Base-by-base conservation (phyloP, 2,329 filamentous ascomycete genomes). In the Alternaria triticina region DNA sequence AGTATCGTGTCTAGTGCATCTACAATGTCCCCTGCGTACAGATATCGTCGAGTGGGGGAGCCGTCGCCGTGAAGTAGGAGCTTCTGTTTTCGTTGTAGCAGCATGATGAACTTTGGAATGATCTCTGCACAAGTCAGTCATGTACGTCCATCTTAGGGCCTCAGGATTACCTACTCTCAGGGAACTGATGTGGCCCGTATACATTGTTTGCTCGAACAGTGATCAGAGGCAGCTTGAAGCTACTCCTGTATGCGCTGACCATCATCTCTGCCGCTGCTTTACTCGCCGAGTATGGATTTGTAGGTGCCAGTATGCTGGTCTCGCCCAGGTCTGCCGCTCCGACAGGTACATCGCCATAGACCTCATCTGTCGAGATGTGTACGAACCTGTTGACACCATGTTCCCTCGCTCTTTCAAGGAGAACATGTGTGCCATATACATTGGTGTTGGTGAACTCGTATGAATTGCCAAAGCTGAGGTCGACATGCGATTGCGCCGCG, bases 191-290 rank as follows among this genome's bases (percentile, higher is more conserved):
- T 22, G 92, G 92, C 0, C 92, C 92, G 73, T 94, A 96, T 28
- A 95, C 91, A 73, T 96, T 95, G 82, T 95, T 95, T 77, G 91
- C 91, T 54, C 92, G 86, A 27, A 94, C 90, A 70, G 94, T 92
- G 67, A 95, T 92, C 55, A 89, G 88, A 1, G 92, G 92, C 12
- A 96, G 84, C 78, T 91, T 91, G 84, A 94, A 94, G 79, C 90
- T 92, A 82, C 92, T 93, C 76, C 90, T 87, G 77, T 94, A 96
- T n/a, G 91, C 92, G 77, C 91, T 89, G n/a, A 95, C 91, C 74
- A 93, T 85, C 91, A 94, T 94, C 82, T 94, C 91, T 6, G 91
- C 91, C 1, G 91, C 91, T 3, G 91, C 91, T 80, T 94, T 94
- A 80, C 89, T 91, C 20, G 91, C 91, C 10, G 91, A 89, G 71